Evolutionary conservation across 2,329 filamentous ascomycete genomes (phyloP), one percentile per base, ranked within the genome.

Genomic region (Penicillium sp.): DNA sequence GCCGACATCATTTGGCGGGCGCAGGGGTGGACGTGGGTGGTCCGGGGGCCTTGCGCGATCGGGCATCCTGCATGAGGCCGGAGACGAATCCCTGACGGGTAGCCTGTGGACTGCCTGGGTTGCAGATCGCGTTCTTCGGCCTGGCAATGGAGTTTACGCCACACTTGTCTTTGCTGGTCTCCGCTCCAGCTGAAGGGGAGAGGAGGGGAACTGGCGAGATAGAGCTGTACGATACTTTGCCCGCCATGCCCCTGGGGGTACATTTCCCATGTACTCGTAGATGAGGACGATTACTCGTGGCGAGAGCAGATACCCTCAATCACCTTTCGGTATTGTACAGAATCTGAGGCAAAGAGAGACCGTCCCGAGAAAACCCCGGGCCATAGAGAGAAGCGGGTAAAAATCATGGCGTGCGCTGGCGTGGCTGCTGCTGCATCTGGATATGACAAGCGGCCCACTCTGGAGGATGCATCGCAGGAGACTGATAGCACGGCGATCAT

Each of bases 381-480:
- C 22, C 43, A 40, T 35, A 16, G 19, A 38, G 49, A 52, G 49
- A 33, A 26, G 7, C 11, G 35, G 35, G 10, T 13, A 8, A 52
- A 37, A 37, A 40, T 58, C 53, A 46, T 60, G 33, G 37, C 55
- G 57, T 43, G 56, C 57, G 55, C 49, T 42, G 60, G 55, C 49
- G 49, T 57, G 28, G 52, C 40, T 59, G 59, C 63, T 59, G 60
- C 43, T 63, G 53, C 65, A 61, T 55, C 58, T 57, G 46, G 52
- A 58, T 54, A 67, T 68, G 66, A 60, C 60, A 67, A 57, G 58
- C 60, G 59, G 55, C 51, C 55, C 58, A 59, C 58, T 55, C 48
- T 53, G 25, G 61, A 30, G 43, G 33, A 61, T 53, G 54, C 58
- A 60, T 61, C 60, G 38, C 43, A 61, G 52, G 33, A 58, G 42